These are phyloP conservation scores for Sporisorium reilianum DNA, from an alignment of 1,284 basidiomycete species.

Conservation along the genomic window DNA sequence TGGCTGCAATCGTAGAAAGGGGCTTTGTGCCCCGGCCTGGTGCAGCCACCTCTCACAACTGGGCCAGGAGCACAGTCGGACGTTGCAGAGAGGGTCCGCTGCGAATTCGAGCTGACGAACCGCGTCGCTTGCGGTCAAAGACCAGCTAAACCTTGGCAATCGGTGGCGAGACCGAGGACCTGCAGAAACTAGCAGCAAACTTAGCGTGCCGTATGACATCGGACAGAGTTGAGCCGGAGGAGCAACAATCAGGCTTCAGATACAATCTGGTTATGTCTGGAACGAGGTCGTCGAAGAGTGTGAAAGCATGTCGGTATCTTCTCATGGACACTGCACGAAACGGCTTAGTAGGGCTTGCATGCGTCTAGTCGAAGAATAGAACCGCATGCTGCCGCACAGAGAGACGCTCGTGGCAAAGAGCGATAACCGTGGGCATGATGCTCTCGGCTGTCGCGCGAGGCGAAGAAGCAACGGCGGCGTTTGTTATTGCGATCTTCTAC, in stretches of 20 bases:
- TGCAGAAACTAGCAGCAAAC: not conserved
- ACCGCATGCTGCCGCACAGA: too few species aligned
- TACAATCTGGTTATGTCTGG: too few species aligned
- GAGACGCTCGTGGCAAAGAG: not conserved
- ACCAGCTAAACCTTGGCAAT: not conserved
- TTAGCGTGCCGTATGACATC: not conserved
- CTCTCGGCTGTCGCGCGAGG: not conserved
- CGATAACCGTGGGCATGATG: not conserved
- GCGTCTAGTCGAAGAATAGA: not conserved
- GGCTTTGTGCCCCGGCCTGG: too few species aligned
- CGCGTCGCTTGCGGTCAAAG: not conserved
- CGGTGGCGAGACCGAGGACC: not conserved
- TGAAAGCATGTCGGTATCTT: conserved; percentile 4
- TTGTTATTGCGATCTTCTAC: not conserved
- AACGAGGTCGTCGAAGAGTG: too few species aligned
- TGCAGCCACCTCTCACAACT: not conserved
- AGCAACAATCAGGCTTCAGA: not conserved
- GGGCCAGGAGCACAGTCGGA: not conserved
- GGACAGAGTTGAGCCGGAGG: too few species aligned
- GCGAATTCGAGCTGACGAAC: not conserved
- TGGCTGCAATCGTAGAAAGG: too few species aligned
- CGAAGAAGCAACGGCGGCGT: not conserved
- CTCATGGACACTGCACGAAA: not conserved
- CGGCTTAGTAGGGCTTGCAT: not conserved
- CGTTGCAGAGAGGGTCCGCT: not conserved